A percentile compares a stretch with the other conserved stretches of the same genome.
These are phyloP conservation scores for Stipa capillata DNA, from an alignment of 176 grass and related monocot genomes.

Conservation along the genomic window DNA sequence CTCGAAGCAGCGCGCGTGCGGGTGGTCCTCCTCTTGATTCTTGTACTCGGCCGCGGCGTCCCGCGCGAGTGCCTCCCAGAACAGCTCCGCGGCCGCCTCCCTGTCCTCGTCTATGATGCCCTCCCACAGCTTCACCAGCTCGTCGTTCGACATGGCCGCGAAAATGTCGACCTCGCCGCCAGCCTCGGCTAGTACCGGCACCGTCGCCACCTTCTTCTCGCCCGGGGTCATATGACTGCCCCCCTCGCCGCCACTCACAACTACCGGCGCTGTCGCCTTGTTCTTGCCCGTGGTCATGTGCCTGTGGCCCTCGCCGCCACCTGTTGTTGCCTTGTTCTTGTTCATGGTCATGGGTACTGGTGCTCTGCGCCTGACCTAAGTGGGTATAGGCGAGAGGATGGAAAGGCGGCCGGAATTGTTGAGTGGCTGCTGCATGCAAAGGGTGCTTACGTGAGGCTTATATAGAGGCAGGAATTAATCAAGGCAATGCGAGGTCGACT, in stretches of 20 bases:
- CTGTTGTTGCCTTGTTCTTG: background rate
- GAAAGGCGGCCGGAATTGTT: too few relatives aligned
- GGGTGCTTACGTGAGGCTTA: too few relatives aligned
- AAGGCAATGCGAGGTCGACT: too few relatives aligned
- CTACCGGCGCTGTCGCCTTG: too few relatives aligned
- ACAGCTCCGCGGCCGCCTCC: background rate
- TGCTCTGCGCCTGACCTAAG: background rate
- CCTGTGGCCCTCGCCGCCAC: background rate
- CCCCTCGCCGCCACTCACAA: too few relatives aligned
- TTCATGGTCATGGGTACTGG: background rate
- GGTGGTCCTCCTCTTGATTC: background rate
- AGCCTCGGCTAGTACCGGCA: too few relatives aligned
- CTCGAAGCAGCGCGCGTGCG: background rate
- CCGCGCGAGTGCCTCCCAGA: background rate
- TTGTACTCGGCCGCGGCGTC: background rate
- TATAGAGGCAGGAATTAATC: too few relatives aligned
- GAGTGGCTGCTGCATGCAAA: too few relatives aligned
- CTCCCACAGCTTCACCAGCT: background rate
- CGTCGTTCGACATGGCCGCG: background rate
- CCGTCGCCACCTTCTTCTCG: too few relatives aligned
- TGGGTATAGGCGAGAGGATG: too few relatives aligned
- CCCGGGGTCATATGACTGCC: too few relatives aligned
- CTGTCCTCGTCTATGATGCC: background rate
- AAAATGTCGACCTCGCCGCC: background rate
- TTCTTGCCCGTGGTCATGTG: background rate